These are phyloP conservation scores for Nemania abortiva DNA, from an alignment of 2,329 filamentous ascomycete genomes.

Conservation along the genomic window DNA sequence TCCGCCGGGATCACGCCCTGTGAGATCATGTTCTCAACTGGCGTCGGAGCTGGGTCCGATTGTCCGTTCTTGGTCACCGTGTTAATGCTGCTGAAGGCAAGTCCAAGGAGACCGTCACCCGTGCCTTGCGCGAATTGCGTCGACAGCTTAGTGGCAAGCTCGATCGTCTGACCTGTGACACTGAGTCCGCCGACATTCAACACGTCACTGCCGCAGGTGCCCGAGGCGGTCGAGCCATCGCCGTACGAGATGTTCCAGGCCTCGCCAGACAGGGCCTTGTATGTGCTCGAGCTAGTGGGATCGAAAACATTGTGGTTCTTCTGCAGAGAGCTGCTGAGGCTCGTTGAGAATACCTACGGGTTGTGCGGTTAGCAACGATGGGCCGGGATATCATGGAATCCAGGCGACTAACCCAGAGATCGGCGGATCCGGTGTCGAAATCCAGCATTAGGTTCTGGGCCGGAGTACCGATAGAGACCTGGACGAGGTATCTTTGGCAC, in stretches of 20 bases:
- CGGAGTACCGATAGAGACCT: constrained; percentile 74
- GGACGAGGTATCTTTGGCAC: constrained; percentile 69
- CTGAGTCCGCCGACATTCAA: constrained; percentile 71
- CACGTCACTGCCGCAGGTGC: constrained; percentile 73
- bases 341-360: constrained; percentile 66
- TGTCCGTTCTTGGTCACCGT: constrained; percentile 60
- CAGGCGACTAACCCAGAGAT: constrained; percentile 66
- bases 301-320: constrained; percentile 68
- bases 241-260: constrained; percentile 77
- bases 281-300: constrained; percentile 70
- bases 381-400: neutral
- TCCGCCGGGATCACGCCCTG: constrained; percentile 59
- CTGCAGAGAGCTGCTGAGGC: constrained; percentile 56
- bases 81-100: constrained; percentile 74
- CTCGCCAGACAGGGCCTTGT: constrained; percentile 60
- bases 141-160: constrained; percentile 72
- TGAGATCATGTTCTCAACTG: constrained; percentile 76
- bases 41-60: constrained; percentile 67
- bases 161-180: constrained; percentile 72
- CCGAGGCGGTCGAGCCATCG: constrained; percentile 73
- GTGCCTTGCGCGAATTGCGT: constrained; percentile 65
- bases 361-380: constrained; percentile 6
- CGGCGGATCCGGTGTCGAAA: constrained; percentile 78
- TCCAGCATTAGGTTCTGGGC: constrained; percentile 71
- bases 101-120: constrained; percentile 74